Evolutionary conservation across 129 eudicot genomes (phyloP).

Genomic region (Saussurea involucrata): DNA sequence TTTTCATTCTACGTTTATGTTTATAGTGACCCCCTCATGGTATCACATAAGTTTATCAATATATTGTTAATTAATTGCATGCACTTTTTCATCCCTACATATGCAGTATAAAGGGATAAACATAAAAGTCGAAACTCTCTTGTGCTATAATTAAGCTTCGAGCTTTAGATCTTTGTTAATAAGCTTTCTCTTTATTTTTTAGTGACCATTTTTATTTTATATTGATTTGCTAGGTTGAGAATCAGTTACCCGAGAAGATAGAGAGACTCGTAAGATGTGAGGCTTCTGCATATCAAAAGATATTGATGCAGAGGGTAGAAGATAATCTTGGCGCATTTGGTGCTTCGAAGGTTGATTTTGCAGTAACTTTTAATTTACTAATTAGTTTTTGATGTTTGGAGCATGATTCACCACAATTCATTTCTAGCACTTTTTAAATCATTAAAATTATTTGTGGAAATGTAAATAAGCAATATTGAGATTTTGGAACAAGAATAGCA

Average conservation of each 20-base stretch:
- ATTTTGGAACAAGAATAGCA: neutral
- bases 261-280: constrained; percentile 97
- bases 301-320: constrained; percentile 94
- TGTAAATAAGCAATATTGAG: neutral
- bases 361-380: neutral
- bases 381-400: neutral
- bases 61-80: constrained; percentile 6
- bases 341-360: constrained; percentile 62
- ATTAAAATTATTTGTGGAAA: neutral
- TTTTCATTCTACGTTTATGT: neutral
- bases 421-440: neutral
- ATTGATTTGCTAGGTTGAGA: constrained; percentile 67
- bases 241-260: constrained; percentile 87
- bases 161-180: neutral
- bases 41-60: neutral
- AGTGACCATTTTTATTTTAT: neutral
- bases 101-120: neutral
- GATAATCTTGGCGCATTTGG: constrained; percentile 95
- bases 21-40: neutral
- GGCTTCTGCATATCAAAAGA: constrained; percentile 94
- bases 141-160: neutral
- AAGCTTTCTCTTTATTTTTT: neutral
- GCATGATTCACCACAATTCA: constrained; percentile 11
- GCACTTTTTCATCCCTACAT: constrained; percentile 3
- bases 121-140: constrained; percentile 4